Percentiles rank a stretch among this genome's conserved stretches.
Conservation (phyloP, 2,329 filamentous ascomycete genomes). For the Diplodia sapinea region DNA sequence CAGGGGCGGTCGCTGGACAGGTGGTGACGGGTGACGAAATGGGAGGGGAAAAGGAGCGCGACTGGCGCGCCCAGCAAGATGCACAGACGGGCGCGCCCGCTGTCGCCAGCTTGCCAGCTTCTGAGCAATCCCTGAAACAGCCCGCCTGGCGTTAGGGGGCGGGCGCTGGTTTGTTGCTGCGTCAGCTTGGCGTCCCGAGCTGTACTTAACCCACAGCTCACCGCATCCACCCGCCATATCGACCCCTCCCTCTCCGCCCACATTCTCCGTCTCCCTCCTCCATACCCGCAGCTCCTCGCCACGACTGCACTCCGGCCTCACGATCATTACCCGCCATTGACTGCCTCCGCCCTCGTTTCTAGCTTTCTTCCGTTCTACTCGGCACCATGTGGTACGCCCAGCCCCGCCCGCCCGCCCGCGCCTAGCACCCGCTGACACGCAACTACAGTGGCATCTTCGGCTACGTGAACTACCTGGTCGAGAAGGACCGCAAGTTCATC, state of each 20-base stretch:
- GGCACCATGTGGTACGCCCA: constrained; percentile 31
- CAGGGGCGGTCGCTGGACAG: constrained; percentile 21
- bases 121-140: constrained; percentile 22
- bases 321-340: constrained; percentile 29
- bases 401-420: constrained; percentile 4
- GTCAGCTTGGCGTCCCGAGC: constrained; percentile 26
- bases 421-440: constrained; percentile 4
- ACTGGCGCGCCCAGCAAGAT: constrained; percentile 22
- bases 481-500: constrained; percentile 97
- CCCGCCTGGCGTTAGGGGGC: constrained; percentile 23
- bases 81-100: constrained; percentile 26
- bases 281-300: constrained; percentile 6
- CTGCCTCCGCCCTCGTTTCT: constrained; percentile 22
- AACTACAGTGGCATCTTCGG: constrained; percentile 84
- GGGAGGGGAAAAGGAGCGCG: constrained; percentile 29
- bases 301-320: constrained; percentile 23
- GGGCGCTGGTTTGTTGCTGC: constrained; percentile 20
- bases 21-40: constrained; percentile 27
- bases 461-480: constrained; percentile 98
- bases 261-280: constrained; percentile 22
- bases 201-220: constrained; percentile 29
- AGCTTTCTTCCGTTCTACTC: constrained; percentile 17
- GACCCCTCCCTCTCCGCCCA: constrained; percentile 26
- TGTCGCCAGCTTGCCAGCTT: constrained; percentile 24
- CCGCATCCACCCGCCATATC: constrained; percentile 25